phyloP scores from a whole-genome alignment of 148 eudicot species.

The Drosera capensis region DNA sequence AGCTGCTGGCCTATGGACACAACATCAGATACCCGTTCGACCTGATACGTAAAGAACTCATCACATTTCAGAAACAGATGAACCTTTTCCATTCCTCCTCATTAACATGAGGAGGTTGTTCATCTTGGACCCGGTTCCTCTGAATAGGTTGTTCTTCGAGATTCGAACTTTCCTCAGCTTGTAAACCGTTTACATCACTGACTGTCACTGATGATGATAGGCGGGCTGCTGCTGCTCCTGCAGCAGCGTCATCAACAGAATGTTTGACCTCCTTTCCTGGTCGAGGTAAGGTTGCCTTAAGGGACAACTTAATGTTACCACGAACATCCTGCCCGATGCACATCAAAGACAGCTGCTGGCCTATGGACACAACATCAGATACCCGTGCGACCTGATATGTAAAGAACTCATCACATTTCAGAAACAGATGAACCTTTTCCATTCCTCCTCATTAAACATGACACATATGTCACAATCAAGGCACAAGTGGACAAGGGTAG shows the following conservation, averaged over 20 bases:
- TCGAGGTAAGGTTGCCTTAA: constrained; percentile 45
- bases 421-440: no score
- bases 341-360: constrained; percentile 60
- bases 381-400: constrained; percentile 52
- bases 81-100: no score
- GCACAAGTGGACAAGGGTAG: no score
- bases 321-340: constrained; percentile 86
- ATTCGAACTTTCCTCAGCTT: constrained; percentile 13
- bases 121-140: no score
- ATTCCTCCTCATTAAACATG: no score
- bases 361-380: constrained; percentile 65
- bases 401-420: no score
- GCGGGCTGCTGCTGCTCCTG: constrained; percentile 13
- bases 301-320: constrained; percentile 84
- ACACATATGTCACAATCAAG: no score
- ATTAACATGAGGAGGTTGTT: no score
- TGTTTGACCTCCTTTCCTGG: constrained; percentile 14
- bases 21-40: constrained; percentile 60
- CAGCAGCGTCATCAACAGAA: constrained; percentile 11
- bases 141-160: constrained; percentile 13
- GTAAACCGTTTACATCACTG: constrained; percentile 11
- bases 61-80: background rate
- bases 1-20: constrained; percentile 68
- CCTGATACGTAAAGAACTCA: constrained; percentile 45
- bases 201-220: constrained; percentile 15